phyloP scores from a whole-genome alignment of 371 early-diverging fungal species.

The Syncephalastrum sp. region DNA sequence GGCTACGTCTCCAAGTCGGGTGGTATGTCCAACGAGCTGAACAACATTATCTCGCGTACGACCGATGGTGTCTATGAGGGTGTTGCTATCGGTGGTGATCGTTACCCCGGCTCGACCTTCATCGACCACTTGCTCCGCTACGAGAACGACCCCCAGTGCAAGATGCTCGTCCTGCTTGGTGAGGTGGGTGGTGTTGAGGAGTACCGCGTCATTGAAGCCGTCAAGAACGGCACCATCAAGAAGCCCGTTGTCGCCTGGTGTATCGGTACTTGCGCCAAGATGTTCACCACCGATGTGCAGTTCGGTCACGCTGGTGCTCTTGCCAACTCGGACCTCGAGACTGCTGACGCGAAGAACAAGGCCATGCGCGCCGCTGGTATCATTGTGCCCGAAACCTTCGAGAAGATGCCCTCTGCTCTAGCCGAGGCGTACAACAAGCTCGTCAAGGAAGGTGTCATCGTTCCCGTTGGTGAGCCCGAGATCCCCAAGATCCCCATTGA shows the following conservation, averaged over 20 bases:
- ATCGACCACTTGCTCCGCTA: constrained; percentile 96
- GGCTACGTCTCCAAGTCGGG: constrained; percentile 98
- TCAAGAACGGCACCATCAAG: constrained; percentile 83
- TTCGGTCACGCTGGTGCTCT: constrained; percentile 97
- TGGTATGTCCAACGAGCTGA: constrained; percentile 99
- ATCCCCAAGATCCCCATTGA: constrained; percentile 98
- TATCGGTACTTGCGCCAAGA: constrained; percentile 98
- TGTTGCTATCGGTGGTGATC: constrained; percentile 98
- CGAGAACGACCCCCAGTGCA: constrained; percentile 90
- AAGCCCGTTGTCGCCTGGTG: constrained; percentile 99
- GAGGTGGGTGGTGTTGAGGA: constrained; percentile 99
- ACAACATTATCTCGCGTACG: constrained; percentile 95
- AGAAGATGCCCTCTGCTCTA: constrained; percentile 86
- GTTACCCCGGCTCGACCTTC: constrained; percentile 98
- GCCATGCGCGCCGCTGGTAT: constrained; percentile 88
- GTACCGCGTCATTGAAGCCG: constrained; percentile 92
- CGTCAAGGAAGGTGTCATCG: constrained; percentile 71
- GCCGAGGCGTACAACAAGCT: constrained; percentile 76
- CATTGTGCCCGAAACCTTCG: constrained; percentile 94
- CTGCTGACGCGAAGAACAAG: constrained; percentile 95
- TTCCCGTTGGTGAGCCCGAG: constrained; percentile 83
- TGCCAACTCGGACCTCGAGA: constrained; percentile 95
- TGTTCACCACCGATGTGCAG: constrained; percentile 98
- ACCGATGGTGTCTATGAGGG: constrained; percentile 99
- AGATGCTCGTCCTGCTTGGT: constrained; percentile 94